phyloP scores from a whole-genome alignment of 2,329 filamentous ascomycete genomes.

The Colletotrichum sp. region DNA sequence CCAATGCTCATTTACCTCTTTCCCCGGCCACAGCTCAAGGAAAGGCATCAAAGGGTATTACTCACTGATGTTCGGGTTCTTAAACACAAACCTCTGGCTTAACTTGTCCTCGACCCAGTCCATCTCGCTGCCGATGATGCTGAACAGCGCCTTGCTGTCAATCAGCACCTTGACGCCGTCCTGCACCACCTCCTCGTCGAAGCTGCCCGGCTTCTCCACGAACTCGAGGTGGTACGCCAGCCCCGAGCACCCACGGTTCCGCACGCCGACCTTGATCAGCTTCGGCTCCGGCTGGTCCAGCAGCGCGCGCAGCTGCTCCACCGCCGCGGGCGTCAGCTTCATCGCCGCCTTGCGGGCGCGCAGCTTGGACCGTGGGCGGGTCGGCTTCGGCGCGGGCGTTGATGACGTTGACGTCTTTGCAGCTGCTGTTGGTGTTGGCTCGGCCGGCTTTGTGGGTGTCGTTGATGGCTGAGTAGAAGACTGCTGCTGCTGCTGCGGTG shows the following conservation, averaged over 20 bases:
- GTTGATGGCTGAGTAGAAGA: slow-evolving; percentile 17
- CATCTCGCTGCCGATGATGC: slow-evolving; percentile 99
- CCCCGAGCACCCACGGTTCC: slow-evolving; percentile 92
- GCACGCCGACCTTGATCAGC: slow-evolving; percentile 92
- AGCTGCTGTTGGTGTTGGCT: neutral
- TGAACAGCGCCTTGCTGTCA: slow-evolving; percentile 96
- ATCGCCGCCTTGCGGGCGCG: slow-evolving; percentile 86
- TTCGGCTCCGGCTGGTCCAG: slow-evolving; percentile 88
- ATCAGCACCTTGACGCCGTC: slow-evolving; percentile 96
- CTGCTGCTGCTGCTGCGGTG: slow-evolving; percentile 7
- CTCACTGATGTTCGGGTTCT: slow-evolving; percentile 98
- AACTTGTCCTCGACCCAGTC: slow-evolving; percentile 98
- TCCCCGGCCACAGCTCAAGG: neutral
- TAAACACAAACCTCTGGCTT: slow-evolving; percentile 90
- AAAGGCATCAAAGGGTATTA: neutral
- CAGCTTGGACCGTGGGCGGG: slow-evolving; percentile 60
- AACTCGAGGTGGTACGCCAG: slow-evolving; percentile 94
- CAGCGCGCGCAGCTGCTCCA: slow-evolving; percentile 77
- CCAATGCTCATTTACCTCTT: neutral
- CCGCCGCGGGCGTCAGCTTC: slow-evolving; percentile 79
- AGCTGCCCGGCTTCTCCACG: slow-evolving; percentile 85
- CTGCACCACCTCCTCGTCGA: slow-evolving; percentile 94
- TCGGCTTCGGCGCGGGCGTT: slow-evolving; percentile 38
- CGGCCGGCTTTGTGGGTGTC: slow-evolving; percentile 4
- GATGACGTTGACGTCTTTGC: neutral